phyloP scores from a whole-genome alignment of 177 flowering plant species.

The Vitis hybrid region DNA sequence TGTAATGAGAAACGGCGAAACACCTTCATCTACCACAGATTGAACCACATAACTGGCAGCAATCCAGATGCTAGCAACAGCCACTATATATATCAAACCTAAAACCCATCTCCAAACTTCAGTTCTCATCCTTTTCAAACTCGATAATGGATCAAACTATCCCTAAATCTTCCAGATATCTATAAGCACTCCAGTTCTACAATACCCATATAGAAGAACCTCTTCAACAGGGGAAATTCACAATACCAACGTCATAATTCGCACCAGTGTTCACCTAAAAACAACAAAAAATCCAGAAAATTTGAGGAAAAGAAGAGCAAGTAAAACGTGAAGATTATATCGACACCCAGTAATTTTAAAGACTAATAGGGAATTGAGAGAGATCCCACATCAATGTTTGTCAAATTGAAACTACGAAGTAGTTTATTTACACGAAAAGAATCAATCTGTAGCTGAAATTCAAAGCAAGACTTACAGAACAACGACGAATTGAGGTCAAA shows the following conservation, averaged over 20 bases:
- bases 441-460: too few species aligned
- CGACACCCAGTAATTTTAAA: too few species aligned
- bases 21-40: constrained; percentile 84
- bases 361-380: too few species aligned
- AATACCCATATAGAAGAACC: background rate
- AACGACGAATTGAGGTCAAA: too few species aligned
- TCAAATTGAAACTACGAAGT: too few species aligned
- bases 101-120: constrained; percentile 47
- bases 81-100: constrained; percentile 69
- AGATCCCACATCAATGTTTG: too few species aligned
- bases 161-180: background rate
- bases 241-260: background rate
- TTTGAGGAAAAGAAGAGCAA: background rate
- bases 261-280: background rate
- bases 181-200: background rate
- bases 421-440: too few species aligned
- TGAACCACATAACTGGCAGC: constrained; percentile 94
- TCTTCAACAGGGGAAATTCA: background rate
- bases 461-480: too few species aligned
- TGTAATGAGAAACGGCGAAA: constrained; percentile 92
- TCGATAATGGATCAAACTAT: constrained; percentile 1
- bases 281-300: background rate
- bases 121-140: constrained; percentile 38
- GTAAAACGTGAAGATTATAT: too few species aligned
- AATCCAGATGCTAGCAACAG: constrained; percentile 86